phyloP scores from a whole-genome alignment of 1,284 basidiomycete genomes.

The Amylostereum chailletii region DNA sequence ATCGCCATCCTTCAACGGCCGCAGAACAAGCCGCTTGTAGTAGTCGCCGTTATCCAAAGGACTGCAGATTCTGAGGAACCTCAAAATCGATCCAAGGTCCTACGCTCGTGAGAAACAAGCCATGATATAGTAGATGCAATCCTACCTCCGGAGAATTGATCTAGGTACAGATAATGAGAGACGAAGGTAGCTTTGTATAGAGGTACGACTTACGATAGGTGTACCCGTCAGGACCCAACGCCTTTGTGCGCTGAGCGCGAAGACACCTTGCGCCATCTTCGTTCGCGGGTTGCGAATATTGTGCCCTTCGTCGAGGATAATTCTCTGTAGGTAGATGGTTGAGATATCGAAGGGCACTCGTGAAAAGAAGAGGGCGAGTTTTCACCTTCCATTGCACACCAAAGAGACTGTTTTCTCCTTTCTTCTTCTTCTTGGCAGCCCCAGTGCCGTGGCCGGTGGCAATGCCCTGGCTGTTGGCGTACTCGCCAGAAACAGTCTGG shows the following conservation, averaged over 20 bases:
- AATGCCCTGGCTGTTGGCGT: constrained; percentile 20
- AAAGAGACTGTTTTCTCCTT: constrained; percentile 43
- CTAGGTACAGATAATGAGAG: constrained; percentile 25
- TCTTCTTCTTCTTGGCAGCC: constrained; percentile 50
- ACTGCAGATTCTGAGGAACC: constrained; percentile 72
- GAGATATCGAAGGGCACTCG: neutral
- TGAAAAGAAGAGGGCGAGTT: neutral
- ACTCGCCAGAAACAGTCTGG: constrained; percentile 56
- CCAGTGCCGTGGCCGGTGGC: constrained; percentile 8
- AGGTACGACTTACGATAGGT: constrained; percentile 58
- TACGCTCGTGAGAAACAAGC: constrained; percentile 18
- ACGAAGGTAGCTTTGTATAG: constrained; percentile 6
- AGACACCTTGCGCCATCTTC: constrained; percentile 73
- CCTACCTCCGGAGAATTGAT: constrained; percentile 71
- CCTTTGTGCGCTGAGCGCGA: constrained; percentile 59
- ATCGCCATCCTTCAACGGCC: constrained; percentile 63
- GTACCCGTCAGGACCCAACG: constrained; percentile 82
- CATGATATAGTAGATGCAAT: neutral
- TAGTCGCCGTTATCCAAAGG: constrained; percentile 77
- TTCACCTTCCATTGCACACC: constrained; percentile 73
- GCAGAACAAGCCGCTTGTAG: constrained; percentile 68
- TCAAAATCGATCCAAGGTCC: constrained; percentile 81
- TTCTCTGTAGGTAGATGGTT: constrained; percentile 33
- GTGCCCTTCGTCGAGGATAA: constrained; percentile 87
- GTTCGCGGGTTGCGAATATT: constrained; percentile 79